Base-by-base conservation (phyloP, 305 asterid species). In the Stenogyne calaminthoides region DNA sequence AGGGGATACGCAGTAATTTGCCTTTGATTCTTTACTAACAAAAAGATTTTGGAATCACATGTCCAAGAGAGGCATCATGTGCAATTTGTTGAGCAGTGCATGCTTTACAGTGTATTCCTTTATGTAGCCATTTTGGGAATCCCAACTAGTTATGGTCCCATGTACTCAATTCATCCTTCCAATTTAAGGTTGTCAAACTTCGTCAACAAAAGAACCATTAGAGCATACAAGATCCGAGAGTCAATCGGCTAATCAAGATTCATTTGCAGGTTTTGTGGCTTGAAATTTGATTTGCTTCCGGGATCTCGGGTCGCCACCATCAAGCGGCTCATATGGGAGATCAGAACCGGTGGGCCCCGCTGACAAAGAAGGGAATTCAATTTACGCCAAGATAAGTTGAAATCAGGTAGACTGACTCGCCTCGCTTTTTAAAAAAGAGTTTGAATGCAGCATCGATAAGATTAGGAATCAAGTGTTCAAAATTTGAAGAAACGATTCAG, bases 241-340 rank as follows among this genome's bases (percentile, higher is more conserved):
- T 79, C 90, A 88, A 75, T 81, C 87, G 7, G 82, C 78, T 62
- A 75, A 77, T 60, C 86, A 76, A 91, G 90, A 80, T 93, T 73
- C 79, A 77, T 84, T 75, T 95, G 99, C 84, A 87, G 84, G 82
- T 89, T 93, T 84, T 95, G 99, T 84, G 98, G 99, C 74, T 86
- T 95, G 81, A 93, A 85, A 81, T 95, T 95, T 80, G 98, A 95
- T 83, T 86, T 95, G 91, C 85, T 95, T 22, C 99, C 99, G 34
- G n/a, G 99, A 95, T 87, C 98, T 95, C 64, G 99, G n/a, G 99
- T 55, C 96, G 98, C 54, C 99, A 93, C 73, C 99, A 95, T 83
- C 99, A 95, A 83, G 97, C 99, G 61, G 99, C 99, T 82, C 99
- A 95, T 80, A 89, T 91, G 97, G 95, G 86, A 55, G 87, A 83